These are phyloP conservation scores for Komagataella pseudopastoris DNA, from an alignment of 805 yeast species.

Conservation along the genomic window DNA sequence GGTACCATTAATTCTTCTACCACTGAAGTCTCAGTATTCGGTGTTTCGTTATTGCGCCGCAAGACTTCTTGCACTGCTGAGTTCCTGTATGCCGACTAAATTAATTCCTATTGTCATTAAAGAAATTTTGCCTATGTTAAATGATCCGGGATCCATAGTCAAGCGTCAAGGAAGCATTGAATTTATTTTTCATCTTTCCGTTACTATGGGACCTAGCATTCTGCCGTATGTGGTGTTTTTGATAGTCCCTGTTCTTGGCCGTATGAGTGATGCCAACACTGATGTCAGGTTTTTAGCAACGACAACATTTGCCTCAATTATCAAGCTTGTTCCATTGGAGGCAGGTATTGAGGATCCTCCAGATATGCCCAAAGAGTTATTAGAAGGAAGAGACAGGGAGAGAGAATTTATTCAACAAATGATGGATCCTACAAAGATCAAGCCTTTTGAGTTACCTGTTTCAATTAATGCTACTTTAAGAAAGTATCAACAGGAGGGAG, in stretches of 20 bases:
- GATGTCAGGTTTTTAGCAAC: constrained; percentile 88
- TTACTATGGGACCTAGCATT: constrained; percentile 76
- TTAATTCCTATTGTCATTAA: constrained; percentile 76
- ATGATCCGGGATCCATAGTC: constrained; percentile 53
- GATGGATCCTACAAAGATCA: constrained; percentile 92
- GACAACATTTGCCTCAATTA: constrained; percentile 91
- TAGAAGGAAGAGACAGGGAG: constrained; percentile 85
- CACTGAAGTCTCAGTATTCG: constrained; percentile 56
- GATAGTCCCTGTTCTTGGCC: constrained; percentile 90
- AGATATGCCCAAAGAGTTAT: constrained; percentile 72
- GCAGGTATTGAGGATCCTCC: constrained; percentile 95
- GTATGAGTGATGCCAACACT: constrained; percentile 91
- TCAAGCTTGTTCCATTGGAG: constrained; percentile 90
- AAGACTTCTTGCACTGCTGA: constrained; percentile 72
- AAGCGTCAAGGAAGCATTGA: constrained; percentile 93
- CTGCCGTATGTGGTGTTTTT: constrained; percentile 90
- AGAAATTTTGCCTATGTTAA: constrained; percentile 63
- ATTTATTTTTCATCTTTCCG: constrained; percentile 73
- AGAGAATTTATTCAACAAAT: constrained; percentile 91
- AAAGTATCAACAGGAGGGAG: constrained; percentile 96
- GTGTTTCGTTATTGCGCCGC: constrained; percentile 87
- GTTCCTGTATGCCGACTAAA: constrained; percentile 50
- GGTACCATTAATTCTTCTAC: constrained; percentile 35
- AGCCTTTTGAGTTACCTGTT: constrained; percentile 81
- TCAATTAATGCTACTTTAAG: constrained; percentile 86